Conservation (phyloP, 495 filamentous ascomycete genomes). For the Glarea lozoyensis region DNA sequence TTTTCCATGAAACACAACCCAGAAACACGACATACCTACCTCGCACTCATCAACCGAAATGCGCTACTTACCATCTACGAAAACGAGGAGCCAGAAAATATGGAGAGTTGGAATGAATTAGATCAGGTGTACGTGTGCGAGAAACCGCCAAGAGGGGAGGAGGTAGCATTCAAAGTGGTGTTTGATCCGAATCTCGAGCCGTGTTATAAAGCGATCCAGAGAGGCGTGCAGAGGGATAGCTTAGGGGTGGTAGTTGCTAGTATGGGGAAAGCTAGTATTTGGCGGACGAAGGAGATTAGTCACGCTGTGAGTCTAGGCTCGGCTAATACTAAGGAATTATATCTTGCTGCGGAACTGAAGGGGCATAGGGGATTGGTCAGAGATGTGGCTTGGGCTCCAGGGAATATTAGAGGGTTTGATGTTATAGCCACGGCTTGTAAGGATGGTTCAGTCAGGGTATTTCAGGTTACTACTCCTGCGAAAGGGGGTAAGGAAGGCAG, state of each 20-base stretch:
- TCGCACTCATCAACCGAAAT: slow-evolving; percentile 75
- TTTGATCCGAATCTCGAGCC: slow-evolving; percentile 80
- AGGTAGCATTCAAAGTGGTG: slow-evolving; percentile 73
- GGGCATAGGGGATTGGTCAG: slow-evolving; percentile 71
- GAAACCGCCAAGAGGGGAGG: slow-evolving; percentile 59
- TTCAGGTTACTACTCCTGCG: slow-evolving; percentile 58
- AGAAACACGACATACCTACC: slow-evolving; percentile 59
- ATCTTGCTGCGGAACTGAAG: slow-evolving; percentile 63
- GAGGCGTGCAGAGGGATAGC: slow-evolving; percentile 65
- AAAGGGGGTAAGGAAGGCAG: slow-evolving; percentile 17
- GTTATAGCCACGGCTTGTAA: slow-evolving; percentile 86
- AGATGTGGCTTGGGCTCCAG: slow-evolving; percentile 87
- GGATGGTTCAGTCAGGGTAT: slow-evolving; percentile 81
- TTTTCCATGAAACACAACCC: slow-evolving; percentile 72
- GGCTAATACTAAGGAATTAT: slow-evolving; percentile 54
- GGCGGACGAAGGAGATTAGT: slow-evolving; percentile 58
- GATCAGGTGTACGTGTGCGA: slow-evolving; percentile 58
- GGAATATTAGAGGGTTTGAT: slow-evolving; percentile 78
- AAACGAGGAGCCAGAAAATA: slow-evolving; percentile 74
- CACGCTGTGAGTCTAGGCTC: slow-evolving; percentile 36
- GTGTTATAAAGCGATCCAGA: slow-evolving; percentile 64
- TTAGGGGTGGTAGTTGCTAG: slow-evolving; percentile 73
- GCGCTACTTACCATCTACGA: slow-evolving; percentile 75
- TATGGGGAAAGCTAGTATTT: slow-evolving; percentile 72
- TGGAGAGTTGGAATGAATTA: slow-evolving; percentile 65